Conservation (phyloP, 371 early-diverging fungal genomes). For the Actinomortierella ambigua region DNA sequence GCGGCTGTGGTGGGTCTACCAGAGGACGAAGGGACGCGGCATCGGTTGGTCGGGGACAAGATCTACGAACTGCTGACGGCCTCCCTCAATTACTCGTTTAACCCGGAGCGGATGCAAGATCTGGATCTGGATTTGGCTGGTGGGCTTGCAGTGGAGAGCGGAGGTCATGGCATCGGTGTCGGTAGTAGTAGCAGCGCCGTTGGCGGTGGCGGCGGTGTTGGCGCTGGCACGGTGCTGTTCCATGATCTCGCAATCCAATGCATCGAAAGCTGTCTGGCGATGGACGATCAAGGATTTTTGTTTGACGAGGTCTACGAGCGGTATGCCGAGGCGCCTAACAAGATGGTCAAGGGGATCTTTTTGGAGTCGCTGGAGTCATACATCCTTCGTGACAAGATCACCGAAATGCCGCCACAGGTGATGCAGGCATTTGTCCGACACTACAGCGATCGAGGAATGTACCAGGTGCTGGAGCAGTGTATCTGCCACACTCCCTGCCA, state of each 20-base stretch:
- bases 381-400: conserved; percentile 63
- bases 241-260: conserved; percentile 64
- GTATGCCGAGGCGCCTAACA: conserved; percentile 57
- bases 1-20: conserved; percentile 77
- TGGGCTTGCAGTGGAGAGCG: too few relatives aligned
- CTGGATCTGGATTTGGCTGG: conserved; percentile 48
- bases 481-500: conserved; percentile 78
- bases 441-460: conserved; percentile 59
- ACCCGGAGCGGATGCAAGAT: conserved; percentile 55
- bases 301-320: conserved; percentile 77
- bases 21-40: conserved; percentile 61
- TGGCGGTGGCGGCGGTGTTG: conserved; percentile 29
- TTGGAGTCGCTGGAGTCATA: conserved; percentile 71
- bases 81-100: conserved; percentile 71
- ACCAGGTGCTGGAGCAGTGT: conserved; percentile 70
- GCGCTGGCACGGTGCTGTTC: conserved; percentile 54
- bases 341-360: conserved; percentile 58
- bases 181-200: too few relatives aligned
- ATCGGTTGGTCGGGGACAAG: conserved; percentile 65
- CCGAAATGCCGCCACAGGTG: conserved; percentile 67
- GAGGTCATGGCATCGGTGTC: background rate
- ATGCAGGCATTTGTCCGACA: conserved; percentile 74
- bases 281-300: conserved; percentile 69
- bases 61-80: conserved; percentile 70
- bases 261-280: conserved; percentile 71